These are phyloP conservation scores for Dactylonectria estremocensis DNA, from an alignment of 2,329 filamentous ascomycete species.

Conservation along the genomic window DNA sequence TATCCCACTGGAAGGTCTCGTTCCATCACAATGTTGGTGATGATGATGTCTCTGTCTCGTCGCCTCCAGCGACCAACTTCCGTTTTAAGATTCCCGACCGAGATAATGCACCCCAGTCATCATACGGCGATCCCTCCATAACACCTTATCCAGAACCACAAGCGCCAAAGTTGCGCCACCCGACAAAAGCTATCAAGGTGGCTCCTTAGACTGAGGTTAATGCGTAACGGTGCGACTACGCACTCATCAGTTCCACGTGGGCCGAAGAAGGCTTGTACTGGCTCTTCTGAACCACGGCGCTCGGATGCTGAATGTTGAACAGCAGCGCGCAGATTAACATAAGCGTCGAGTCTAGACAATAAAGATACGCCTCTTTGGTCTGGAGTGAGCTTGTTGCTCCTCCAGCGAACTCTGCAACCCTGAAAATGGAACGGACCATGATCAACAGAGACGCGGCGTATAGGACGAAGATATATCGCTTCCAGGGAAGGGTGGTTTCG, in stretches of 20 bases:
- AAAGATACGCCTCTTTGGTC: conserved; percentile 17
- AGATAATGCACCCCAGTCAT: too few species aligned
- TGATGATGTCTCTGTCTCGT: too few species aligned
- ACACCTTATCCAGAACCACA: too few species aligned
- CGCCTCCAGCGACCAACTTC: too few species aligned
- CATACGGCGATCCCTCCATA: too few species aligned
- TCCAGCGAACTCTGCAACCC: conserved; percentile 3
- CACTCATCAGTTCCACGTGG: neutral
- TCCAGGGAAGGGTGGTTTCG: conserved; percentile 46
- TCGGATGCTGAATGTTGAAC: conserved; percentile 22
- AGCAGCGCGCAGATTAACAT: conserved; percentile 16
- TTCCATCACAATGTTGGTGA: too few species aligned
- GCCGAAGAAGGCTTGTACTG: conserved; percentile 10
- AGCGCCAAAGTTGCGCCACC: too few species aligned
- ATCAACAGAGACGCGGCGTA: conserved; percentile 56
- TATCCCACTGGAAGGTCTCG: too few species aligned
- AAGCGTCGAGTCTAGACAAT: conserved; percentile 16
- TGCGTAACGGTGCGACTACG: neutral
- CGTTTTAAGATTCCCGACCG: too few species aligned
- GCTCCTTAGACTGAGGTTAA: too few species aligned
- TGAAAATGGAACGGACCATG: conserved; percentile 47
- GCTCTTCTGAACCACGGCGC: neutral
- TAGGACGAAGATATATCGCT: conserved; percentile 51
- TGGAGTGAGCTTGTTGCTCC: conserved; percentile 4
- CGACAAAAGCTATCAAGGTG: too few species aligned